Base-by-base conservation (phyloP, 2,329 filamentous ascomycete genomes). In the Tolypocladium guangdongense region DNA sequence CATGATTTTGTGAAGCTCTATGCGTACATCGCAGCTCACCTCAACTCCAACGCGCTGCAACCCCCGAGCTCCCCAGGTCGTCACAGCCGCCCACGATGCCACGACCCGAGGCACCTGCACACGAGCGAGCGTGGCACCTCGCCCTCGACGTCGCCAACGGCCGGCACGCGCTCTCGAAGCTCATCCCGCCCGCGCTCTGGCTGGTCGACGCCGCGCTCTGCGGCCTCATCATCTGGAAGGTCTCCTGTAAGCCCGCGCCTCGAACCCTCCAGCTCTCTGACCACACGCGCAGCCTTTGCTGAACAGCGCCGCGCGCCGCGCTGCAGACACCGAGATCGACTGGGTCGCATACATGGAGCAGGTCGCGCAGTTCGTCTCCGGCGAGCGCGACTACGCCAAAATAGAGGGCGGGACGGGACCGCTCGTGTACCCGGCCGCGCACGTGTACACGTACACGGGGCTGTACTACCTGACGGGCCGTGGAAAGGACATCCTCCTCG, bases 301-400 rank as follows among this genome's bases (percentile, higher is more conserved):
- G 41, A 43, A 54, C 24, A 5, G 18, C 22, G 22, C 20, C 48
- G 50, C 10, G 51, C 8, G 22, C 16, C 27, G 27, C 7, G 4
- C 43, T 2, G 33, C 50, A 78, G 93, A 99, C 68, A 99, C 93
- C 45, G 93, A 99, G 70, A 99, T 99, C 64, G 93, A 99, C 72
- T 99, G 92, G 92, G 80, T 79, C 55, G 90, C 93, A 0, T 99
- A 99, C 70, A 97, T 99, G 91, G 81, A 96, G 67, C 93, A 99
- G 65, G 78, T 97, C 46, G 72, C 80, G 41, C 84, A 91, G 61
- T 93, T 87, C 64, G 73, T 91, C 47, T 77, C 81, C 20, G 93
- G 93, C 64, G 91, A 97, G 74, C 83, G 88, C 66, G 86, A 96
- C 70, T 99, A 99, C 69, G 82, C 82, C 56, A 79, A 84, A 54